Evolutionary conservation across 139 green algal species (phyloP).

Genomic region (Closterium sp.): DNA sequence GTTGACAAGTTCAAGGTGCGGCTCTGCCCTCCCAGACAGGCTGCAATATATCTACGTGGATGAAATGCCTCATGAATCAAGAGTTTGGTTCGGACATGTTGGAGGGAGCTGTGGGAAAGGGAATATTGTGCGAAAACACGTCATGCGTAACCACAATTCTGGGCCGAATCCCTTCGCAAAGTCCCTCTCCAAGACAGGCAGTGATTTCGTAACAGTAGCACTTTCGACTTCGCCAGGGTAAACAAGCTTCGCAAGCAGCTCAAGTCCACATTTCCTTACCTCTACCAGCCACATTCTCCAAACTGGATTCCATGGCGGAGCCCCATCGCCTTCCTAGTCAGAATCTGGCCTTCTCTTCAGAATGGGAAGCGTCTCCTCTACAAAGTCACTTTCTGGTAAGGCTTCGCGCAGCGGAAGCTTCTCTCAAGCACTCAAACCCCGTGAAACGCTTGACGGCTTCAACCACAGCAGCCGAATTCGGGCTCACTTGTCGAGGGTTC

Average conservation of each 20-base stretch:
- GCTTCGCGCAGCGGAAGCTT: no score
- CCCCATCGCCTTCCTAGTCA: not conserved
- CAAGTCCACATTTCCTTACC: not conserved
- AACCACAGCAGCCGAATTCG: not conserved
- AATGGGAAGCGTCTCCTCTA: not conserved
- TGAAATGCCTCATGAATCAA: no score
- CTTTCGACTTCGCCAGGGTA: not conserved
- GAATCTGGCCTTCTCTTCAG: not conserved
- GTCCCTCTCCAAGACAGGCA: not conserved
- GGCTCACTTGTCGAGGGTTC: not conserved
- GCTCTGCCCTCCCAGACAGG: not conserved
- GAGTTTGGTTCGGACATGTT: no score
- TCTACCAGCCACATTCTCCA: no score
- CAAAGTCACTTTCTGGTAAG: not conserved
- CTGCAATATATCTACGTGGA: no score
- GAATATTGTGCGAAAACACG: not conserved
- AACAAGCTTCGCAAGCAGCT: not conserved
- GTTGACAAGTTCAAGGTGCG: not conserved
- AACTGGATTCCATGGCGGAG: not conserved
- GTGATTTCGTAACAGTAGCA: not conserved
- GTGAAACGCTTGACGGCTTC: not conserved
- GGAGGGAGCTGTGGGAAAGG: not conserved
- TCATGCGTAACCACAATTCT: not conserved
- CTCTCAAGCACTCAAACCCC: no score
- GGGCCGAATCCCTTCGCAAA: not conserved